phyloP scores from a whole-genome alignment of 2,329 filamentous ascomycete genomes.

The Aureobasidium sp. region DNA sequence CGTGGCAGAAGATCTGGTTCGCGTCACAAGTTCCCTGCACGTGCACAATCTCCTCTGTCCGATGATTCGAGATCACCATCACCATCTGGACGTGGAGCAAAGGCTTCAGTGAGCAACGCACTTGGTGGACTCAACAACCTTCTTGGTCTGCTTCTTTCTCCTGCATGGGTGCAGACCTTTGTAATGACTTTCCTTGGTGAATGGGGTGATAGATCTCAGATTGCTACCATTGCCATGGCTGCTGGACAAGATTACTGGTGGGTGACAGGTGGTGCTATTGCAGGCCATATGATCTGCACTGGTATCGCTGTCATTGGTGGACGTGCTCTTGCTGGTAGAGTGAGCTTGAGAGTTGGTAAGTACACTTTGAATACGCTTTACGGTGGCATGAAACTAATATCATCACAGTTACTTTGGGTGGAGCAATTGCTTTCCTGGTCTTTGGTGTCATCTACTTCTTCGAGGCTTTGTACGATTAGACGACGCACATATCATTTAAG shows the following conservation, averaged over 20 bases:
- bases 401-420: conserved; percentile 75
- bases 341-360: conserved; percentile 94
- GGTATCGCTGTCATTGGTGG: conserved; percentile 87
- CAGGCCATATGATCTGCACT: conserved; percentile 84
- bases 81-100: conserved; percentile 15
- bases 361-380: conserved; percentile 26
- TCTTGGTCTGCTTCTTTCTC: conserved; percentile 78
- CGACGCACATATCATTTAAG: background rate
- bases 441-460: conserved; percentile 90
- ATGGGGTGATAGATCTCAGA: conserved; percentile 96
- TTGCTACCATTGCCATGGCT: conserved; percentile 97
- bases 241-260: conserved; percentile 98
- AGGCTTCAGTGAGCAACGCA: conserved; percentile 43
- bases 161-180: conserved; percentile 98
- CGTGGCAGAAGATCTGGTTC: conserved; percentile 63
- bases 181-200: conserved; percentile 98
- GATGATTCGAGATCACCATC: conserved; percentile 12
- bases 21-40: conserved; percentile 20
- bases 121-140: conserved; percentile 75
- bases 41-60: conserved; percentile 15
- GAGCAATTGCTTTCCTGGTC: conserved; percentile 79
- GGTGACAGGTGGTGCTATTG: conserved; percentile 83
- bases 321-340: conserved; percentile 81
- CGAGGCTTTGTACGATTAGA: conserved; percentile 43
- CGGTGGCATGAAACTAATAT: conserved; percentile 24